A percentile compares a stretch with the other conserved stretches of the same genome.
phyloP scores from a whole-genome alignment of 305 asterid genomes.

The Fraxinus latifolia region DNA sequence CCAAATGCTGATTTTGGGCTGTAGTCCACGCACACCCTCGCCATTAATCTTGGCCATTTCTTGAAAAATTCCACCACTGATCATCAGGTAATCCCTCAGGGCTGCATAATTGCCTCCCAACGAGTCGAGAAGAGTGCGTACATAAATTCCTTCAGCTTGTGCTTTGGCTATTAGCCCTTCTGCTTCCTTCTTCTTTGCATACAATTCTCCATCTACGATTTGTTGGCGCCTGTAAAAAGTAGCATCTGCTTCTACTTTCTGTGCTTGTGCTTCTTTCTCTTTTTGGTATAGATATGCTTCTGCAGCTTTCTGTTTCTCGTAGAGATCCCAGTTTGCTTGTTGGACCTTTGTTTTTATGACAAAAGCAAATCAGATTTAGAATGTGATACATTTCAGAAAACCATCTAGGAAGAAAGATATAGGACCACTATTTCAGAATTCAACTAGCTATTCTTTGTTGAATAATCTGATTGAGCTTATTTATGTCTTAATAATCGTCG shows the following conservation, averaged over 20 bases:
- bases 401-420: background rate
- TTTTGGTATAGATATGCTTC: constrained; percentile 28
- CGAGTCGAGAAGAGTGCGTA: constrained; percentile 22
- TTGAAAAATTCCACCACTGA: constrained; percentile 30
- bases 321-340: constrained; percentile 35
- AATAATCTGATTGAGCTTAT: background rate
- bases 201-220: constrained; percentile 27
- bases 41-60: constrained; percentile 32
- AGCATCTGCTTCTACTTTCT: constrained; percentile 32
- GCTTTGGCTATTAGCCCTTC: constrained; percentile 31
- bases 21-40: constrained; percentile 26
- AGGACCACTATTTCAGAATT: background rate
- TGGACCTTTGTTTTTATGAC: constrained; percentile 23
- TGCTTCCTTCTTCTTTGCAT: constrained; percentile 30
- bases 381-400: background rate
- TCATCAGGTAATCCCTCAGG: constrained; percentile 34
- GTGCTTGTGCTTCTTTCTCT: constrained; percentile 32
- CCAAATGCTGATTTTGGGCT: constrained; percentile 36
- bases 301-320: constrained; percentile 35
- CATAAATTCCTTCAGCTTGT: constrained; percentile 29
- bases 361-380: background rate
- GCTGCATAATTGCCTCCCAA: constrained; percentile 30
- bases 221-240: constrained; percentile 26
- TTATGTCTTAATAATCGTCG: background rate
- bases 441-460: background rate